Percentiles rank a stretch among this genome's conserved stretches.
Evolutionary conservation across 352 stramenopile species (phyloP).

Genomic region (Phytophthora pseudosyringae): DNA sequence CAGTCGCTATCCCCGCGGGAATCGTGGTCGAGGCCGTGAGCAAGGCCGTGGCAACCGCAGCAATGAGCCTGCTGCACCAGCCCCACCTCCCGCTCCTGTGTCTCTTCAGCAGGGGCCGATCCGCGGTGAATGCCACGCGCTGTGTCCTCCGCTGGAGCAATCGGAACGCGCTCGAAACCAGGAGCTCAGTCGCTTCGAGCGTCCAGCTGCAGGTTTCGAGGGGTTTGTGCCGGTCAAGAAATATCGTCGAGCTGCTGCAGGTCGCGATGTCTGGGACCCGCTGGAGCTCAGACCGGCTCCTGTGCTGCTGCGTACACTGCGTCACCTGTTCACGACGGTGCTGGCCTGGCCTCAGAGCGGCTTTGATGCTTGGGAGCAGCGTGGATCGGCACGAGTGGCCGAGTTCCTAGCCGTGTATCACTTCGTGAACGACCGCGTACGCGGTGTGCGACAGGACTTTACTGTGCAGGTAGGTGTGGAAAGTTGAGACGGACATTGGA

Average conservation of each 20-base stretch:
- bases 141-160: conserved; percentile 46
- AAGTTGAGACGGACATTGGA: not conserved
- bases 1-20: not conserved
- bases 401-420: conserved; percentile 74
- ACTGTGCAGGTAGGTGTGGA: conserved; percentile 56
- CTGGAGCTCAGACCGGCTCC: conserved; percentile 41
- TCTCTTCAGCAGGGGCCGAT: conserved; percentile 22
- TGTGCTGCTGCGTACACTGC: conserved; percentile 49
- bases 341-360: conserved; percentile 42
- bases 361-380: conserved; percentile 27
- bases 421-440: conserved; percentile 74
- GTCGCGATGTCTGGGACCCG: conserved; percentile 34
- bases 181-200: conserved; percentile 64
- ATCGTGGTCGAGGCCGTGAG: not conserved
- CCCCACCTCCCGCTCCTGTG: not conserved
- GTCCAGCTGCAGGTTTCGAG: conserved; percentile 2
- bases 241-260: conserved; percentile 60
- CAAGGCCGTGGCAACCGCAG: not conserved
- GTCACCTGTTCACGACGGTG: conserved; percentile 52
- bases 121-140: conserved; percentile 34
- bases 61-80: not conserved
- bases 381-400: conserved; percentile 2
- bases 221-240: conserved; percentile 50
- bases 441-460: conserved; percentile 77
- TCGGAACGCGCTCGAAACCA: conserved; percentile 35